Evolutionary conservation across 257 asterid genomes (phyloP).

Genomic region (Anisodus acutangulus): DNA sequence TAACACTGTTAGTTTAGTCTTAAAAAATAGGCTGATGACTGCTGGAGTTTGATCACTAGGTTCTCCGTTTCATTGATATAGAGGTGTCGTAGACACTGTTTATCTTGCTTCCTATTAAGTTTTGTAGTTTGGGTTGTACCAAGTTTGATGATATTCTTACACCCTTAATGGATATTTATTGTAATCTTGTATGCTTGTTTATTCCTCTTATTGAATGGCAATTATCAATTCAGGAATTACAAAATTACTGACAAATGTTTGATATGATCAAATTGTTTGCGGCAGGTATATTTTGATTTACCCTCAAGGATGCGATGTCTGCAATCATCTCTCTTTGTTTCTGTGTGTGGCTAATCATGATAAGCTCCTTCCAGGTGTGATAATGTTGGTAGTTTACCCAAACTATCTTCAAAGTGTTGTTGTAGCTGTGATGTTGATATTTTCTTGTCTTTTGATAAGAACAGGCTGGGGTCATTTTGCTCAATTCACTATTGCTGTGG

Average conservation of each 20-base stretch:
- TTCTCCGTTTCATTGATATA: conserved; percentile 8
- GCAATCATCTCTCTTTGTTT: conserved; percentile 93
- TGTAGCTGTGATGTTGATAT: background rate
- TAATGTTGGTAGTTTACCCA: conserved; percentile 18
- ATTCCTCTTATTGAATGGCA: background rate
- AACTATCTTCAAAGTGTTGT: conserved; percentile 6
- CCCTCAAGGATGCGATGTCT: conserved; percentile 96
- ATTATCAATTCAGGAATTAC: background rate
- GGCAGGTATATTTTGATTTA: conserved; percentile 90
- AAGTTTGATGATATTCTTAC: conserved; percentile 15
- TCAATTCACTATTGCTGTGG: conserved; percentile 92
- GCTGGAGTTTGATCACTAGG: conserved; percentile 11
- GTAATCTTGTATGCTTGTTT: conserved; percentile 17
- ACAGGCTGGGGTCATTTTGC: conserved; percentile 99
- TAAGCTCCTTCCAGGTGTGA: conserved; percentile 91
- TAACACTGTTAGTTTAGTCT: conserved; percentile 8
- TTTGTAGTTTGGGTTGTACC: conserved; percentile 14
- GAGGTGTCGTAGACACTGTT: background rate
- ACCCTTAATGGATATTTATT: background rate
- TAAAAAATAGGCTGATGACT: background rate
- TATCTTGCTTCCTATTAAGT: background rate
- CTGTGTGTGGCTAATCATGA: conserved; percentile 97
- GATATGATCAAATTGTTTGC: conserved; percentile 39
- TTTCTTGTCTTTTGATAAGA: conserved; percentile 25
- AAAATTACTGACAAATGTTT: conserved; percentile 20